A percentile compares a stretch with the other conserved stretches of the same genome.
These are phyloP conservation scores for Bassia scoparia DNA, from an alignment of 148 eudicot species.

Conservation along the genomic window DNA sequence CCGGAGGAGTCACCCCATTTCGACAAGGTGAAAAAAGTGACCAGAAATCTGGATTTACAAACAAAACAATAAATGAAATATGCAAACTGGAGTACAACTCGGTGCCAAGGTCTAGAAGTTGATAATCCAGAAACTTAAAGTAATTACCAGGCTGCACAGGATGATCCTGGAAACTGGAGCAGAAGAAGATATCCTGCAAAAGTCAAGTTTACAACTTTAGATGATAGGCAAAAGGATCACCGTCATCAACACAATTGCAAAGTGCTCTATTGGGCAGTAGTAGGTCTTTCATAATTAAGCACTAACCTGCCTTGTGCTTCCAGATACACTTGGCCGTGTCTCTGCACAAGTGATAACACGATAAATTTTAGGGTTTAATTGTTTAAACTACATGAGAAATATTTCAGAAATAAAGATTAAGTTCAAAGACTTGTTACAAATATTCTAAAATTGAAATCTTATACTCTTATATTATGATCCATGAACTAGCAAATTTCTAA, in stretches of 20 bases:
- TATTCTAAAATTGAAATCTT: neutral
- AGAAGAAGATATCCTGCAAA: slow-evolving; percentile 57
- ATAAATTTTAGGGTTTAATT: neutral
- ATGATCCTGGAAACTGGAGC: slow-evolving; percentile 57
- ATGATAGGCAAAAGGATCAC: slow-evolving; percentile 14
- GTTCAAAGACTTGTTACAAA: neutral
- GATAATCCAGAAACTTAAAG: neutral
- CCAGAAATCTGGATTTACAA: slow-evolving; percentile 64
- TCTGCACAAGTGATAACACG: slow-evolving; percentile 41
- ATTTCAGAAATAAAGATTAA: neutral
- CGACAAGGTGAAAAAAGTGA: slow-evolving; percentile 67
- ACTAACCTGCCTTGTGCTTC: slow-evolving; percentile 55
- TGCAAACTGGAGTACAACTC: no score
- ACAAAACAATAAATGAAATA: neutral
- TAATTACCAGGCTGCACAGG: slow-evolving; percentile 61
- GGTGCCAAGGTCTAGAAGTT: no score
- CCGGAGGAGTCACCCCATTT: slow-evolving; percentile 46
- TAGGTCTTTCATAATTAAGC: neutral
- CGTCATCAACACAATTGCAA: slow-evolving; percentile 2
- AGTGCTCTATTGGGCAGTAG: neutral
- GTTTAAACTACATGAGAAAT: neutral
- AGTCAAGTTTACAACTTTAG: slow-evolving; percentile 14
- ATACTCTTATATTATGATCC: neutral
- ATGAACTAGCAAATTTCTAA: neutral
- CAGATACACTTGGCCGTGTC: slow-evolving; percentile 37